A percentile compares a stretch with the other conserved stretches of the same genome.
Evolutionary conservation across 306 rosid genomes (phyloP).

Genomic region (Pyrus bretschneideri): DNA sequence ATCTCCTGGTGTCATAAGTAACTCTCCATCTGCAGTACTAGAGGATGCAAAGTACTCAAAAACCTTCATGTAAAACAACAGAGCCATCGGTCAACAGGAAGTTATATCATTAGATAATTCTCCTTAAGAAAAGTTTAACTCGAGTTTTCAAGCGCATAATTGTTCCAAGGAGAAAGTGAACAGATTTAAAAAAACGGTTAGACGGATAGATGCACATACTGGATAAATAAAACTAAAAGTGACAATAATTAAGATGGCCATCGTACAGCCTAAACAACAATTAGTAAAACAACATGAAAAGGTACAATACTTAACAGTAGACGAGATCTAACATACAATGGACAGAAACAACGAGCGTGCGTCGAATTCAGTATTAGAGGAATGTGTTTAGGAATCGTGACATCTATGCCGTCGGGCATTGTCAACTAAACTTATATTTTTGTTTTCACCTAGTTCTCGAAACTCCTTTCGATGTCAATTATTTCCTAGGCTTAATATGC

Average conservation of each 20-base stretch:
- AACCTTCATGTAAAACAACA: slow-evolving; percentile 44
- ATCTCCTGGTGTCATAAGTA: slow-evolving; percentile 73
- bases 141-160: neutral
- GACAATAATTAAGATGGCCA: neutral
- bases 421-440: neutral
- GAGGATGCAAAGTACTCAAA: slow-evolving; percentile 86
- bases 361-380: neutral
- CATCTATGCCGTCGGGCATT: neutral
- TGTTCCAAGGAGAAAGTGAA: neutral
- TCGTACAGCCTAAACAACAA: neutral
- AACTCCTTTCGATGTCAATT: neutral
- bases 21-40: slow-evolving; percentile 57
- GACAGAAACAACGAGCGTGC: neutral
- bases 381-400: neutral
- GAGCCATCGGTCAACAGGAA: slow-evolving; percentile 11
- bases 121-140: neutral
- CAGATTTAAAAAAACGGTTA: neutral
- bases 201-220: neutral
- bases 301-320: neutral
- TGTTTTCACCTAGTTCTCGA: neutral
- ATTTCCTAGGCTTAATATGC: neutral
- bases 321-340: neutral
- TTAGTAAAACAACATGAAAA: neutral
- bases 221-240: too few relatives aligned
- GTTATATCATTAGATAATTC: neutral